Base-by-base conservation (phyloP, 306 rosid species). In the Trifolium fragiferum region DNA sequence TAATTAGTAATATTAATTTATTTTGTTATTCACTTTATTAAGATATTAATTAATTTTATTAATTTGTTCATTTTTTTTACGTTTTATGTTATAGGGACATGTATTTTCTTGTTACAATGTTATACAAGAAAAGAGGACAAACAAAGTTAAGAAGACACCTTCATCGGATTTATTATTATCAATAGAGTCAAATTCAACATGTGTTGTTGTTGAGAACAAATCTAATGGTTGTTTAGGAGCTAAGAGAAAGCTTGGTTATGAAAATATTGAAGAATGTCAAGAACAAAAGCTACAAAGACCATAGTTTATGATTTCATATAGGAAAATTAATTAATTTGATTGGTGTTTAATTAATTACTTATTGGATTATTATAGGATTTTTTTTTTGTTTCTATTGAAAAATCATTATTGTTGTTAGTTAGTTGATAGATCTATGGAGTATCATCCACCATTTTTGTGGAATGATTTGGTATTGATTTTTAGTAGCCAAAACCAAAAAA, bases 211-310 rank as follows among this genome's bases (percentile, higher is more conserved):
- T 81, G 92, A 85, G 84, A 83, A 72, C 72, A 55, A 74, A 51
- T 83, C 87, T 58, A 74, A 76, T 64, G 79, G 41, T 79, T 74
- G 79, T 78, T 69, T 76, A 11, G 92, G 88, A 44, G 72, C 86
- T 8, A 91, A 90, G 92, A 91, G 97, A 87, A 86, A 90, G 80
- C 96, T 94, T 76, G 30, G 70, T 25, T 94, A 87, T 78, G 77
- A 71, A 46, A 85, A 86, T 72, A 70, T 44, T 37, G 87, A 89
- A 75, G 57, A 79, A 70, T 78, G 73, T 78, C 80, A 83, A 0
- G 78, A 9, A 51, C 86, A 85, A 77, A 91, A 85, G 84, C 70
- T 61, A 75, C 89, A 70, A 69, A 66, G 73, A 67, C 46, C 82
- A 66, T 87, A 86, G 83, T 67, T 70, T 75, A 77, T 75, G 74